phyloP scores from a whole-genome alignment of 176 grass and related monocot genomes.

The Aegilops speltoides region DNA sequence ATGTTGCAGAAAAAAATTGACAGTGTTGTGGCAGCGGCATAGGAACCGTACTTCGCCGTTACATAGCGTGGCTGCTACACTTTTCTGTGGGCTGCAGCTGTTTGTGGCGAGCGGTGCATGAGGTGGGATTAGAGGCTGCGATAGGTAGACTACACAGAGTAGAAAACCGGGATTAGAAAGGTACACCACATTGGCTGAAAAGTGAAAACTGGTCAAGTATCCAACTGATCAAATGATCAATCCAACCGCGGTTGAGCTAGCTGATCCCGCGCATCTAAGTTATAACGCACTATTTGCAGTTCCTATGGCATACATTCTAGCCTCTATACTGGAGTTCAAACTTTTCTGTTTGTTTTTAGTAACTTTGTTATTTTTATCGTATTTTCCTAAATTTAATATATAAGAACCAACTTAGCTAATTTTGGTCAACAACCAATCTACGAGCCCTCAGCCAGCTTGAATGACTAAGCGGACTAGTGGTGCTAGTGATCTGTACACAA shows the following conservation, averaged over 20 bases:
- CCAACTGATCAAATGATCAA: background rate
- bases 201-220: background rate
- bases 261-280: background rate
- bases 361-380: background rate
- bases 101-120: background rate
- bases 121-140: background rate
- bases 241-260: background rate
- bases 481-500: background rate
- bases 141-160: background rate
- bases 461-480: constrained; percentile 23
- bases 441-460: background rate
- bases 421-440: background rate
- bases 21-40: background rate
- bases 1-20: background rate
- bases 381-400: background rate
- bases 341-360: background rate
- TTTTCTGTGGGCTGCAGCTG: background rate
- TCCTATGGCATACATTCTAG: background rate
- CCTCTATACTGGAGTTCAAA: background rate
- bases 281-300: background rate
- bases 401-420: background rate
- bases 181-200: background rate
- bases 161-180: background rate
- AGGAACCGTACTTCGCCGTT: background rate
- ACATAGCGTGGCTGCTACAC: background rate